A percentile compares a stretch with the other conserved stretches of the same genome.
Conservation (phyloP, 345 rosid genomes). For the Eucalyptus caleyi region DNA sequence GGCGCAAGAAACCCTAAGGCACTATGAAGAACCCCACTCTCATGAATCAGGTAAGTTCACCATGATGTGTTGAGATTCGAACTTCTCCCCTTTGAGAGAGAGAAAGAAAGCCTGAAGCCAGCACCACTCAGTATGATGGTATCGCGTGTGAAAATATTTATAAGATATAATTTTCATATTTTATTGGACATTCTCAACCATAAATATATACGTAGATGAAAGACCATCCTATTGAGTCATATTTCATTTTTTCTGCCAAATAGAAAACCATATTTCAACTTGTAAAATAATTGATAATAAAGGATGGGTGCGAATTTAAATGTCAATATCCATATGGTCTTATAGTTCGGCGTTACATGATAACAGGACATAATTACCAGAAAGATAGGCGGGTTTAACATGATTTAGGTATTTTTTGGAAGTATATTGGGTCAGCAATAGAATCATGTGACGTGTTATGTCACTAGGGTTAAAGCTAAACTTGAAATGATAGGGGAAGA, state of each 20-base stretch:
- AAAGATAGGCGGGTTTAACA: background rate
- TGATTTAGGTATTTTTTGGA: background rate
- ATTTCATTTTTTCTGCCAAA: background rate
- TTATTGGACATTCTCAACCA: background rate
- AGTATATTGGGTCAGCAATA: background rate
- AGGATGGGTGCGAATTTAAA: background rate
- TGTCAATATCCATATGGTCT: background rate
- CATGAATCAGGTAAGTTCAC: rapidly evolving
- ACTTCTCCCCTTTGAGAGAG: too few species aligned
- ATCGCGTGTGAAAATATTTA: background rate
- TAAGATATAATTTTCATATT: background rate
- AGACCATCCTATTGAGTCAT: background rate
- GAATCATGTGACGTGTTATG: background rate
- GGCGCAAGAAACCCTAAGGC: too few species aligned
- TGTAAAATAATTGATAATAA: background rate
- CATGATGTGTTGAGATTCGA: rapidly evolving
- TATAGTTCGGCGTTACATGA: background rate
- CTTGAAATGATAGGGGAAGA: background rate
- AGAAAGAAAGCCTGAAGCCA: too few species aligned
- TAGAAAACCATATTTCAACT: background rate
- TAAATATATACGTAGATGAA: background rate
- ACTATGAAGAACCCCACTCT: too few species aligned
- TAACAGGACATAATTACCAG: background rate
- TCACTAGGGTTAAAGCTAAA: background rate
- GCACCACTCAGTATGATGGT: rapidly evolving